Conservation (phyloP, 192 early-diverging fungal genomes). For the Linnemannia zychae region DNA sequence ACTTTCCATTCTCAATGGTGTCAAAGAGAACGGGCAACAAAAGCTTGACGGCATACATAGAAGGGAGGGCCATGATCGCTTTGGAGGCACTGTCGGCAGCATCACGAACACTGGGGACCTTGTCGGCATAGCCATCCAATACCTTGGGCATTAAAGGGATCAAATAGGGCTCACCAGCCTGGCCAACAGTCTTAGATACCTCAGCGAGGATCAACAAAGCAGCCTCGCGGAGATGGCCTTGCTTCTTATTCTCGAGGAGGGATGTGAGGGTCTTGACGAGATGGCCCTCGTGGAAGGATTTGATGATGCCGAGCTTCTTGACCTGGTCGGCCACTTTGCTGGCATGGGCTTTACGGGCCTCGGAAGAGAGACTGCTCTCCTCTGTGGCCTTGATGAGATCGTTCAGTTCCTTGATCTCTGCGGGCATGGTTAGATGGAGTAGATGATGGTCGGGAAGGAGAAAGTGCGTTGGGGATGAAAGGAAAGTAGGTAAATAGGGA, state of each 20-base stretch:
- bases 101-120: constrained; percentile 44
- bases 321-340: constrained; percentile 61
- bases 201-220: constrained; percentile 67
- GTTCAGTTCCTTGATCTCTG: constrained; percentile 43
- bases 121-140: constrained; percentile 67
- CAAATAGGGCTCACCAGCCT: constrained; percentile 73
- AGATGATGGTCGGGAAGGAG: background rate
- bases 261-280: constrained; percentile 66
- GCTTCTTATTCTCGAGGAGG: constrained; percentile 76
- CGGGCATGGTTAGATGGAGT: constrained; percentile 8
- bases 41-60: constrained; percentile 53
- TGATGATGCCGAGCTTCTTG: constrained; percentile 66
- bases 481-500: background rate
- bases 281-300: constrained; percentile 65
- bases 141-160: constrained; percentile 68
- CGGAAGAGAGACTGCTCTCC: background rate
- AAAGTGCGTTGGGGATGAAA: background rate
- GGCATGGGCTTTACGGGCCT: constrained; percentile 42
- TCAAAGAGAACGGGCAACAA: constrained; percentile 74
- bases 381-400: constrained; percentile 39
- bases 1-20: constrained; percentile 76
- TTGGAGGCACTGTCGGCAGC: constrained; percentile 54
- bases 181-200: constrained; percentile 65
- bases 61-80: constrained; percentile 42
- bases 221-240: constrained; percentile 65